Evolutionary conservation across 805 yeast genomes (phyloP).

Genomic region (Candida nemodendra): DNA sequence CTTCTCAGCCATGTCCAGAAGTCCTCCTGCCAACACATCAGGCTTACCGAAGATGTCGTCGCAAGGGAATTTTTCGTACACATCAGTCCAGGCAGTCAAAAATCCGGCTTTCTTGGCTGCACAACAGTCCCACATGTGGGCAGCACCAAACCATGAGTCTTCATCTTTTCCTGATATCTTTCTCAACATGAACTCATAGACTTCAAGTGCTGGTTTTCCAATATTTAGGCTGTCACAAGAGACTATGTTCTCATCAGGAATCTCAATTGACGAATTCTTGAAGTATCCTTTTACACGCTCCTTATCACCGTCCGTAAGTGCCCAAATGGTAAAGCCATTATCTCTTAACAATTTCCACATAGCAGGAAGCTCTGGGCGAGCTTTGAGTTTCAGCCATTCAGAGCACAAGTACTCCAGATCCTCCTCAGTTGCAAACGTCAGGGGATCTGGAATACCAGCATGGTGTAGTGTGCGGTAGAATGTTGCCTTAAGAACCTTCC

Average conservation of each 20-base stretch:
- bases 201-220: slow-evolving; percentile 31
- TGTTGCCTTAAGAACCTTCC: slow-evolving; percentile 26
- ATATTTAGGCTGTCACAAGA: slow-evolving; percentile 32
- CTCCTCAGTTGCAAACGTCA: slow-evolving; percentile 26
- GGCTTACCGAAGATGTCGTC: slow-evolving; percentile 31
- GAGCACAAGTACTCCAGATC: slow-evolving; percentile 25
- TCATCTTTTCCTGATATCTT: slow-evolving; percentile 27
- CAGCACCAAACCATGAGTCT: slow-evolving; percentile 34
- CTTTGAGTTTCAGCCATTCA: slow-evolving; percentile 27
- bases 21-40: slow-evolving; percentile 29
- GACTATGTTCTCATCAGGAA: slow-evolving; percentile 29
- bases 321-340: slow-evolving; percentile 32
- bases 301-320: slow-evolving; percentile 30
- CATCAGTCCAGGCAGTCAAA: slow-evolving; percentile 32
- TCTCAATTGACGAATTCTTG: slow-evolving; percentile 24
- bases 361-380: slow-evolving; percentile 29
- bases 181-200: slow-evolving; percentile 27
- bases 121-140: slow-evolving; percentile 34
- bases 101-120: slow-evolving; percentile 34
- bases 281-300: slow-evolving; percentile 31
- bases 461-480: slow-evolving; percentile 28
- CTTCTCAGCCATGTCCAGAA: slow-evolving; percentile 31
- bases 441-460: slow-evolving; percentile 30
- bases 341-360: slow-evolving; percentile 30
- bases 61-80: slow-evolving; percentile 31